A percentile compares a stretch with the other conserved stretches of the same genome.
phyloP scores from a whole-genome alignment of 352 stramenopile species.

The Globisporangium nunn region DNA sequence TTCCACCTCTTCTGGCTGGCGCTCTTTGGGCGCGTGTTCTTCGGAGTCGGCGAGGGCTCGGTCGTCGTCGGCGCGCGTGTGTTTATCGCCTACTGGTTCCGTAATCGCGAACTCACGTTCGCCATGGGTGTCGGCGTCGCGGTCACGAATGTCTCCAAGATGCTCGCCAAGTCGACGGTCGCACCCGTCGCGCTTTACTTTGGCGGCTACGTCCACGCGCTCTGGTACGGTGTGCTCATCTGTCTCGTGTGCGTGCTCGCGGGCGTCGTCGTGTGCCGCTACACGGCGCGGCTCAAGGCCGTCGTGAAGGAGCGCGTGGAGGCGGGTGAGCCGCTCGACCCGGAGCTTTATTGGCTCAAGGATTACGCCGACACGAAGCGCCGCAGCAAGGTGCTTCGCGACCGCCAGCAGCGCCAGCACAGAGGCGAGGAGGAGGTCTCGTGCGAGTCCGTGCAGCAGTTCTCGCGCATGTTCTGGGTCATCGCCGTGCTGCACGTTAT shows the following conservation, averaged over 20 bases:
- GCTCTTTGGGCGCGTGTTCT: constrained; percentile 77
- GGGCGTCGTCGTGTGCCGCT: constrained; percentile 45
- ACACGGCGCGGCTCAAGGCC: constrained; percentile 51
- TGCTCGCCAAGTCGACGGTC: constrained; percentile 85
- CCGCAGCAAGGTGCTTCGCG: constrained; percentile 29
- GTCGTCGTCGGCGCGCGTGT: constrained; percentile 76
- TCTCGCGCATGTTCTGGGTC: constrained; percentile 85
- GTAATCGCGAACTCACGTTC: constrained; percentile 78
- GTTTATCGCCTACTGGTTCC: constrained; percentile 81
- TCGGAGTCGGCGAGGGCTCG: constrained; percentile 73
- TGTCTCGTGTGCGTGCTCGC: constrained; percentile 50
- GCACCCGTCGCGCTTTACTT: constrained; percentile 81
- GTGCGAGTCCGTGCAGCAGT: constrained; percentile 59
- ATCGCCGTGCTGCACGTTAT: constrained; percentile 80
- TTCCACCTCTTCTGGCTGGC: constrained; percentile 67
- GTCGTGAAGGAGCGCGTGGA: constrained; percentile 61
- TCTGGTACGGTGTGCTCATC: constrained; percentile 72
- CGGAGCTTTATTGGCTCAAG: constrained; percentile 56
- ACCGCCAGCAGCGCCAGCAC: neutral
- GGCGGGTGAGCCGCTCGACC: constrained; percentile 44
- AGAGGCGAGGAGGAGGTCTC: constrained; percentile 20
- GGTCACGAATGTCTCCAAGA: constrained; percentile 89
- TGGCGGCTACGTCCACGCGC: constrained; percentile 75
- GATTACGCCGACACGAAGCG: constrained; percentile 68
- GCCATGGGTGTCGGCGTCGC: constrained; percentile 86